Conservation (phyloP, 1,139 yeast genomes). For the Kazachstania sp. region DNA sequence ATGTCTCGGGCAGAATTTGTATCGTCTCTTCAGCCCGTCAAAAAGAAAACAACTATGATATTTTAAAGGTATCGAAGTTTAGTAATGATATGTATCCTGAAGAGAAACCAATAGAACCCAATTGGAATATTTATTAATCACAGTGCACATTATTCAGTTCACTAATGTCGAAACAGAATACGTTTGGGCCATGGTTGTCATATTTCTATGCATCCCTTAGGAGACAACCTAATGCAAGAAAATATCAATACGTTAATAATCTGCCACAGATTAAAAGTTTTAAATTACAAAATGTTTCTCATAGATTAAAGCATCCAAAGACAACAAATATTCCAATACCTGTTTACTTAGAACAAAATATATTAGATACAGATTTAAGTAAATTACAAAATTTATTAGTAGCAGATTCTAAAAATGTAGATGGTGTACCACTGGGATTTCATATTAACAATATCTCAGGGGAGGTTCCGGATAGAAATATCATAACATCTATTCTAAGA, state of each 20-base stretch:
- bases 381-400: constrained; percentile 1
- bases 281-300: background rate
- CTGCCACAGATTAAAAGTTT: constrained; percentile 4
- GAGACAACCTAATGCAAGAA: constrained; percentile 11
- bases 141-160: too few relatives aligned
- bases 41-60: too few relatives aligned
- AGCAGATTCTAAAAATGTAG: background rate
- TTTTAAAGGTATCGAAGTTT: too few relatives aligned
- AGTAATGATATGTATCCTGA: too few relatives aligned
- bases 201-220: constrained; percentile 12
- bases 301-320: background rate
- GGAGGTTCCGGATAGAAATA: background rate
- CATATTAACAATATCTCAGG: background rate
- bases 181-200: constrained; percentile 8
- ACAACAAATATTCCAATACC: background rate
- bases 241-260: constrained; percentile 11
- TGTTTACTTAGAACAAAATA: background rate
- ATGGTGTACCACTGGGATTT: background rate
- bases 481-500: background rate
- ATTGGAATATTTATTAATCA: too few relatives aligned
- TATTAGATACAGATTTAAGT: background rate
- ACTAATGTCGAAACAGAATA: too few relatives aligned
- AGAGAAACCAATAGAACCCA: too few relatives aligned
- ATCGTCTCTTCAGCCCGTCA: too few relatives aligned
- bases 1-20: too few relatives aligned